These are phyloP conservation scores for Xylaria polymorpha DNA, from an alignment of 2,329 filamentous ascomycete genomes.

Conservation along the genomic window DNA sequence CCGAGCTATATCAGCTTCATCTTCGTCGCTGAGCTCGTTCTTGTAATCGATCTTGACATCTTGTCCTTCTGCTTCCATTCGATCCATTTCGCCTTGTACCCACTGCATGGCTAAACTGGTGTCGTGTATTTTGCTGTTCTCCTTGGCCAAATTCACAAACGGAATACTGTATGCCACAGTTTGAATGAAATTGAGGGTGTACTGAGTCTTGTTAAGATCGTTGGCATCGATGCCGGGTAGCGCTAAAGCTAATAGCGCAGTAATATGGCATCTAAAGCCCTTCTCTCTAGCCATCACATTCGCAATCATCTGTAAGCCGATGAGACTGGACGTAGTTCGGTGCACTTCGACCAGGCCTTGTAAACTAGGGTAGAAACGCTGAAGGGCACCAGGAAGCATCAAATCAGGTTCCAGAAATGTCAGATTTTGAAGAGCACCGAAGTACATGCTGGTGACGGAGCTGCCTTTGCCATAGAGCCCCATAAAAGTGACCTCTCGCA, in stretches of 20 bases:
- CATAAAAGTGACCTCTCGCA: slow-evolving; percentile 97
- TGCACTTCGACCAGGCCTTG: slow-evolving; percentile 98
- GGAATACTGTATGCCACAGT: slow-evolving; percentile 96
- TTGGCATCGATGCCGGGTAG: slow-evolving; percentile 97
- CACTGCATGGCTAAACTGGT: slow-evolving; percentile 87
- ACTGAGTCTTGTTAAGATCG: slow-evolving; percentile 94
- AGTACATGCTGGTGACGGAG: slow-evolving; percentile 90
- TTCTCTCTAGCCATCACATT: slow-evolving; percentile 92
- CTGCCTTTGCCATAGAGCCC: slow-evolving; percentile 96
- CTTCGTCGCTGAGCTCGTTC: slow-evolving; percentile 82
- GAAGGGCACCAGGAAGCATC: slow-evolving; percentile 90
- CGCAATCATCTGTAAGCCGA: slow-evolving; percentile 90
- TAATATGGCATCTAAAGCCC: slow-evolving; percentile 96
- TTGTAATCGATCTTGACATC: slow-evolving; percentile 88
- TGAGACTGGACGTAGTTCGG: slow-evolving; percentile 91
- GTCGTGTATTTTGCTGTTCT: slow-evolving; percentile 74
- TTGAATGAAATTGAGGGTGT: slow-evolving; percentile 94
- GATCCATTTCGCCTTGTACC: slow-evolving; percentile 93
- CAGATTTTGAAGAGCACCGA: slow-evolving; percentile 88
- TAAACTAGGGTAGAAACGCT: slow-evolving; percentile 96
- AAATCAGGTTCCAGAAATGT: slow-evolving; percentile 91
- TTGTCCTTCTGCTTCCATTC: slow-evolving; percentile 89
- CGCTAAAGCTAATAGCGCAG: slow-evolving; percentile 89
- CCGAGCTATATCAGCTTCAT: slow-evolving; percentile 86
- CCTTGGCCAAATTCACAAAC: slow-evolving; percentile 82